Evolutionary conservation across 768 basidiomycete genomes (phyloP).

Genomic region (Mycena floridula): DNA sequence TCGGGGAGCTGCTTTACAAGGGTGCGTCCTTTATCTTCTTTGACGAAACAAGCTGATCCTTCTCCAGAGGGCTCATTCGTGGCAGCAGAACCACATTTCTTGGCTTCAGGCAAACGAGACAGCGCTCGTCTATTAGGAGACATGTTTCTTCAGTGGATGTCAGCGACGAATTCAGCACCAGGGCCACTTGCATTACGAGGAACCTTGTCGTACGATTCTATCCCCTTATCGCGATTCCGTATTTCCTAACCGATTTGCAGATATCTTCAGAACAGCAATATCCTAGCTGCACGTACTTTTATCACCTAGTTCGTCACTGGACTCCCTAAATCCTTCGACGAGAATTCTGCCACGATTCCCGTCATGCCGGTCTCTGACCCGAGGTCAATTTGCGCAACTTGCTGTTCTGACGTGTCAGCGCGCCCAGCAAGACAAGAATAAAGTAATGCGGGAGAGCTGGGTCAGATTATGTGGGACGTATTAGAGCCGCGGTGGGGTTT

Average conservation of each 20-base stretch:
- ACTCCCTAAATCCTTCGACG: slow-evolving; percentile 46
- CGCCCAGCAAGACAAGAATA: slow-evolving; percentile 73
- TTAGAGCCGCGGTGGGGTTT: slow-evolving; percentile 59
- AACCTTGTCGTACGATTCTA: slow-evolving; percentile 76
- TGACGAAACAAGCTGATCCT: not conserved
- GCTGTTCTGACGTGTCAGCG: slow-evolving; percentile 86
- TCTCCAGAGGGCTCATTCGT: slow-evolving; percentile 67
- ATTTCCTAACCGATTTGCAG: slow-evolving; percentile 27
- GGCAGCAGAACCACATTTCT: slow-evolving; percentile 73
- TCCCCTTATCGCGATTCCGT: not conserved
- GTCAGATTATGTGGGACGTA: slow-evolving; percentile 80
- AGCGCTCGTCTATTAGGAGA: slow-evolving; percentile 83
- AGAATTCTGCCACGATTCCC: slow-evolving; percentile 37
- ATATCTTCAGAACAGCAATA: slow-evolving; percentile 79
- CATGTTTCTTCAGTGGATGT: slow-evolving; percentile 79
- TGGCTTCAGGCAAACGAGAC: slow-evolving; percentile 84
- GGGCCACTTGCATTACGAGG: slow-evolving; percentile 84
- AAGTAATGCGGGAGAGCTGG: slow-evolving; percentile 77
- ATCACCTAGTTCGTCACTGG: slow-evolving; percentile 72
- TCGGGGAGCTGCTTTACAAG: slow-evolving; percentile 85
- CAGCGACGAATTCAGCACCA: slow-evolving; percentile 35
- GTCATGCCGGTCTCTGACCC: slow-evolving; percentile 64
- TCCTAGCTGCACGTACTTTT: slow-evolving; percentile 93
- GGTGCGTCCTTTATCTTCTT: slow-evolving; percentile 32
- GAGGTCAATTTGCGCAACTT: slow-evolving; percentile 88